Evolutionary conservation across 495 filamentous ascomycete species (phyloP).

Genomic region (Xylaria palmicola): DNA sequence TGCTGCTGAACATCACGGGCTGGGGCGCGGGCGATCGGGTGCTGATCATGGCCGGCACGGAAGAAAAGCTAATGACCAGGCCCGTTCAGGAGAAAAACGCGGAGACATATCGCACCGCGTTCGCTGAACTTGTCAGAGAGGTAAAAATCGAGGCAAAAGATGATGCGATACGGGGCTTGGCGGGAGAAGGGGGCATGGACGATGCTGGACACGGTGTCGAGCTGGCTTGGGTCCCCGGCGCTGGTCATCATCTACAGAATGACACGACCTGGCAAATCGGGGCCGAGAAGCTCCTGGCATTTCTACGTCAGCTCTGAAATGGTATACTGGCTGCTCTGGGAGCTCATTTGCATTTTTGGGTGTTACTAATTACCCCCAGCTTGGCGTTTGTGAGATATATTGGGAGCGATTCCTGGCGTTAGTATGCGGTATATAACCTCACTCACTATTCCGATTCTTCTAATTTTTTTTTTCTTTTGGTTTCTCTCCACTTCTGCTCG

Average conservation of each 20-base stretch:
- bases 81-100: constrained; percentile 25
- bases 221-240: constrained; percentile 28
- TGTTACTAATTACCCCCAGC: not conserved
- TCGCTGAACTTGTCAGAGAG: constrained; percentile 13
- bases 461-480: not conserved
- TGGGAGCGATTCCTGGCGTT: not conserved
- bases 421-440: too few relatives aligned
- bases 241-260: constrained; percentile 43
- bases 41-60: constrained; percentile 40
- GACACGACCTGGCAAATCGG: constrained; percentile 32
- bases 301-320: constrained; percentile 18
- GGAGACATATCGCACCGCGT: constrained; percentile 25
- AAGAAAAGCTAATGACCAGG: constrained; percentile 33
- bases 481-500: too few relatives aligned
- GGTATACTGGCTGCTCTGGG: not conserved
- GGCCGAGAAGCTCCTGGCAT: constrained; percentile 31
- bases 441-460: not conserved
- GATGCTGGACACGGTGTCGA: constrained; percentile 20
- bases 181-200: constrained; percentile 12
- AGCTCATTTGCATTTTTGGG: not conserved
- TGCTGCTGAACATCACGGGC: constrained; percentile 37
- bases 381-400: not conserved
- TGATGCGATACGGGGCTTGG: not conserved
- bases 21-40: constrained; percentile 27
- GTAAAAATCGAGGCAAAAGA: constrained; percentile 7